phyloP scores from a whole-genome alignment of 164 flowering plant genomes.

The Aristolochia californica region DNA sequence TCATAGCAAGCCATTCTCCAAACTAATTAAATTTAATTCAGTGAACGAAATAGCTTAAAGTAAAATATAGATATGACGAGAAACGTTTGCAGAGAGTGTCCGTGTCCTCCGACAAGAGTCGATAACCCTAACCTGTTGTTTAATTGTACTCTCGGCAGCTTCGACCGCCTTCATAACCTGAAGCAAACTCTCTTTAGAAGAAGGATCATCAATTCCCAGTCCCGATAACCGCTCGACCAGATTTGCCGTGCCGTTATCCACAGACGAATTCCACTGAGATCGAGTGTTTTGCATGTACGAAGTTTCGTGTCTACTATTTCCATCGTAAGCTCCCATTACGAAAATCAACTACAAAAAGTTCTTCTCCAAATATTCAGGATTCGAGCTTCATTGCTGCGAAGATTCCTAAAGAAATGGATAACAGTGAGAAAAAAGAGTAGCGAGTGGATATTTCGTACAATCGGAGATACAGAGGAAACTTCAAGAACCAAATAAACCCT shows the following conservation, averaged over 20 bases:
- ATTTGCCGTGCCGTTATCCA: constrained; percentile 44
- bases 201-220: constrained; percentile 24
- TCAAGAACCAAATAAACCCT: no score
- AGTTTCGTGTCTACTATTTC: constrained; percentile 4
- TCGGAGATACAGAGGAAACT: no score
- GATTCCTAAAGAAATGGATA: no score
- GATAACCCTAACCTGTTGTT: constrained; percentile 40
- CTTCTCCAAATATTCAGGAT: neutral
- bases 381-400: no score
- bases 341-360: neutral
- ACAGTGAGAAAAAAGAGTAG: no score
- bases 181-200: constrained; percentile 23
- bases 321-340: constrained; percentile 20
- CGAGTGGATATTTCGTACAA: no score
- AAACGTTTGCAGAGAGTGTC: no score
- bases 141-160: constrained; percentile 72
- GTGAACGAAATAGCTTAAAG: no score
- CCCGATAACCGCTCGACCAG: constrained; percentile 40
- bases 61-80: no score
- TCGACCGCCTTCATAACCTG: constrained; percentile 88
- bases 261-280: constrained; percentile 18
- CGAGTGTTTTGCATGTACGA: constrained; percentile 12
- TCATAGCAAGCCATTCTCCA: no score
- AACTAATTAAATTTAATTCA: no score
- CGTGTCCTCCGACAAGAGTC: no score